A percentile compares a stretch with the other conserved stretches of the same genome.
phyloP scores from a whole-genome alignment of 257 asterid species.

The Gentiana straminea region DNA sequence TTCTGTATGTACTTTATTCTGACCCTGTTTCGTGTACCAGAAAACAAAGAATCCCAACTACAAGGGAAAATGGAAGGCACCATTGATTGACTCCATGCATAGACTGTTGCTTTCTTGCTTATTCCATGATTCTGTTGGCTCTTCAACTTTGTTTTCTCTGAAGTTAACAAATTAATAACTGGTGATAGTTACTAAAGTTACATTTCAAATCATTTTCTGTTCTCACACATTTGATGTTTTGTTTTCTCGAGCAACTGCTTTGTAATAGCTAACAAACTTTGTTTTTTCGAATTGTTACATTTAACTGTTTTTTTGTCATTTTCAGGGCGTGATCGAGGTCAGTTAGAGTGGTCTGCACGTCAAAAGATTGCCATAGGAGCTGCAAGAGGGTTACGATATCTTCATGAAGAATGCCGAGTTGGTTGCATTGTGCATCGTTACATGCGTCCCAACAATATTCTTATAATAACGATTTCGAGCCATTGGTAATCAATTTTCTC shows the following conservation, averaged over 20 bases:
- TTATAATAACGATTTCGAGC: conserved; percentile 91
- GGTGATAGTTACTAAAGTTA: too few species aligned
- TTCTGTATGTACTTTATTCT: conserved; percentile 10
- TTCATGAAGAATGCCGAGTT: conserved; percentile 91
- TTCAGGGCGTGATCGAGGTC: conserved; percentile 35
- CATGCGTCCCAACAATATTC: conserved; percentile 85
- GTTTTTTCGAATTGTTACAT: too few species aligned
- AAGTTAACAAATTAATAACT: too few species aligned
- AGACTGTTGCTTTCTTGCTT: too few species aligned
- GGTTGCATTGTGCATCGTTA: conserved; percentile 92
- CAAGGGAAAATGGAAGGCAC: conserved; percentile 91
- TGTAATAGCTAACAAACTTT: too few species aligned
- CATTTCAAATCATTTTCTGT: too few species aligned
- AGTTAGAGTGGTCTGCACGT: conserved; percentile 63
- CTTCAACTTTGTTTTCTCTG: too few species aligned
- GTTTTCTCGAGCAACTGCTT: too few species aligned
- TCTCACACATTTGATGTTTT: too few species aligned
- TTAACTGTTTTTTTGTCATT: neutral
- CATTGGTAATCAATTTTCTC: too few species aligned
- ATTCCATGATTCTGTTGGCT: too few species aligned
- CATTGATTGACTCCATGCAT: conserved; percentile 50
- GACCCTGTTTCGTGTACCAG: conserved; percentile 25
- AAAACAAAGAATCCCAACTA: conserved; percentile 79
- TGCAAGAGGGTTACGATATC: conserved; percentile 84
- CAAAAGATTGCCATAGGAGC: conserved; percentile 76